Percentiles rank a stretch among this genome's conserved stretches.
phyloP scores from a whole-genome alignment of 306 rosid genomes.

The Ammopiptanthus mongolicus region DNA sequence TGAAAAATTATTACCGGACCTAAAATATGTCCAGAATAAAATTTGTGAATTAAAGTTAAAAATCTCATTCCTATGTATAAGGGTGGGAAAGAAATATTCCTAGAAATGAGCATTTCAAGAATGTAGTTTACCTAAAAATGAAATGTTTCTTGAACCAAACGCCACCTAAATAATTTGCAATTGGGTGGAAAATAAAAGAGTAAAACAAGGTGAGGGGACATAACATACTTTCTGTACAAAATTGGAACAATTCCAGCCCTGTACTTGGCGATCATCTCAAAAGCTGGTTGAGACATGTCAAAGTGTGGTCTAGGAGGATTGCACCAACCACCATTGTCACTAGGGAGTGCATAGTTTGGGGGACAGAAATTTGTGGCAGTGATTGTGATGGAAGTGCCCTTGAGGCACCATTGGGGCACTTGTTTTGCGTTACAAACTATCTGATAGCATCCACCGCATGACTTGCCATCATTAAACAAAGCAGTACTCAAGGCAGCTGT shows the following conservation, averaged over 20 bases:
- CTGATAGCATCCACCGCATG: slow-evolving; percentile 70
- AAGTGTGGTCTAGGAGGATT: slow-evolving; percentile 64
- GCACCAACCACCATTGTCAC: slow-evolving; percentile 64
- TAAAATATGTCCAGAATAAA: no score
- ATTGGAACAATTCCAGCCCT: slow-evolving; percentile 55
- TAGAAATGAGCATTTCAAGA: no score
- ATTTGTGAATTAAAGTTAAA: no score
- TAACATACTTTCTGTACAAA: slow-evolving; percentile 36
- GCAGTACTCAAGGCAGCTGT: slow-evolving; percentile 67
- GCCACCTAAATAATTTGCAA: not conserved
- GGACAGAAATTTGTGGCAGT: slow-evolving; percentile 81
- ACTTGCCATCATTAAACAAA: slow-evolving; percentile 51
- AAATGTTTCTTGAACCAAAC: no score
- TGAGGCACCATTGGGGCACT: slow-evolving; percentile 58
- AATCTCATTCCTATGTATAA: no score
- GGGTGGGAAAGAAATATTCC: no score
- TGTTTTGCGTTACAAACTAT: slow-evolving; percentile 42
- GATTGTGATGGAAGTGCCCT: slow-evolving; percentile 43
- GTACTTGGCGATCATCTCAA: slow-evolving; percentile 45
- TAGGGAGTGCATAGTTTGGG: slow-evolving; percentile 45
- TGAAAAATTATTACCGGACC: no score
- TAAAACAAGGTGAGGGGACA: not conserved
- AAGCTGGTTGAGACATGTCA: slow-evolving; percentile 64
- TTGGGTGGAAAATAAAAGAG: not conserved
- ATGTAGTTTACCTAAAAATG: no score